These are phyloP conservation scores for Pseudonitzschia multiseries DNA, from an alignment of 108 stramenopile species.

Conservation along the genomic window DNA sequence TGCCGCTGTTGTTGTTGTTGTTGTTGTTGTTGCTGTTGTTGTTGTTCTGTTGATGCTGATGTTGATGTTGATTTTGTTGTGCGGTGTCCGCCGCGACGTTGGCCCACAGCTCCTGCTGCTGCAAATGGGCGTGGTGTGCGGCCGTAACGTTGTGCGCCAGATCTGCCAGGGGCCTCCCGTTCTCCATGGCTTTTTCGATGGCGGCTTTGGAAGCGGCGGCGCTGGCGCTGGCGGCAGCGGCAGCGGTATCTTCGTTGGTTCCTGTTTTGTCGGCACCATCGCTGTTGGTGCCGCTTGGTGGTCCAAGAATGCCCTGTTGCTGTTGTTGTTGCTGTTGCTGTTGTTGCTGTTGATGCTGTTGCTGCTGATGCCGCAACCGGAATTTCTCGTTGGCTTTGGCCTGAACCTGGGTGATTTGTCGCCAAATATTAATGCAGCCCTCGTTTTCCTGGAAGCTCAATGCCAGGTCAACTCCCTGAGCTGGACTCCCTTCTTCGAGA, in stretches of 20 bases:
- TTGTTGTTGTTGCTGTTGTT: background rate
- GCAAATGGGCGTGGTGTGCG: conserved; percentile 49
- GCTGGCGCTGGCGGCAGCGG: background rate
- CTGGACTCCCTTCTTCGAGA: conserved; percentile 38
- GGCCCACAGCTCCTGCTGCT: conserved; percentile 44
- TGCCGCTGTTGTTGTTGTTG: too few species aligned
- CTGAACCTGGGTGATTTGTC: conserved; percentile 82
- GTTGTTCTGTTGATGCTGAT: background rate
- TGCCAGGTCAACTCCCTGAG: conserved; percentile 79
- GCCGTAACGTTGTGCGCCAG: conserved; percentile 49
- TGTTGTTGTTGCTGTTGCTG: too few species aligned
- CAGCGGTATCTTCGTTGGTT: conserved; percentile 4
- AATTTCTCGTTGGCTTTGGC: conserved; percentile 60
- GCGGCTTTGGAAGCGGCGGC: background rate
- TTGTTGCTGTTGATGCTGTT: too few species aligned
- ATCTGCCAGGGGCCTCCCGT: conserved; percentile 23
- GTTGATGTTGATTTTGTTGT: background rate
- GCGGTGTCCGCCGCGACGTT: conserved; percentile 26
- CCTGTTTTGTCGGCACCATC: background rate
- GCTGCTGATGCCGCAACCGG: conserved; percentile 12
- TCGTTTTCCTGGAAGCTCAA: conserved; percentile 89
- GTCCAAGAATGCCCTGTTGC: background rate
- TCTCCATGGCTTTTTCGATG: background rate
- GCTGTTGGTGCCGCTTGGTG: conserved; percentile 2
- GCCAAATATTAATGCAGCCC: conserved; percentile 86